Evolutionary conservation across 768 basidiomycete genomes (phyloP).

Genomic region (Suillus sp.): DNA sequence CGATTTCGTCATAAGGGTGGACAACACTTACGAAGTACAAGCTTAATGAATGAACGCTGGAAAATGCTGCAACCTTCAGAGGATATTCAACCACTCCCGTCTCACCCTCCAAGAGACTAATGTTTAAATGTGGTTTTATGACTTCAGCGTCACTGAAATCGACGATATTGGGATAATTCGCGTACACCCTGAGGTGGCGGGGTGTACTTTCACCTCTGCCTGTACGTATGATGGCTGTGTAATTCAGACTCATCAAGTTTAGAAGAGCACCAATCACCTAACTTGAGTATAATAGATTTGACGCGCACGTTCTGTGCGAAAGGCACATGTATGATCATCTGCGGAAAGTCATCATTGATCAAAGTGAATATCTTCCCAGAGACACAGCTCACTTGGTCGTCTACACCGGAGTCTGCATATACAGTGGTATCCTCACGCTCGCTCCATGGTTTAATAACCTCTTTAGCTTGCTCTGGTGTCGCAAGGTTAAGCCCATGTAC

Average conservation of each 20-base stretch:
- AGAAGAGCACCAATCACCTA: constrained; percentile 49
- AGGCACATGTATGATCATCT: constrained; percentile 83
- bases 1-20: constrained; percentile 4
- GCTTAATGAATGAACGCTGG: constrained; percentile 72
- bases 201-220: constrained; percentile 81
- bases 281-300: constrained; percentile 72
- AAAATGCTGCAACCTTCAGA: constrained; percentile 71
- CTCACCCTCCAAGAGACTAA: constrained; percentile 72
- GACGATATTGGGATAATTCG: constrained; percentile 72
- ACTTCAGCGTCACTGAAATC: constrained; percentile 76
- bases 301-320: constrained; percentile 79
- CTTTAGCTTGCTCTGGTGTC: constrained; percentile 79
- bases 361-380: background rate
- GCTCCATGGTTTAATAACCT: constrained; percentile 81
- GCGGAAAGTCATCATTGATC: constrained; percentile 8
- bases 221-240: constrained; percentile 26
- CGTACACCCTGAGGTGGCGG: constrained; percentile 72
- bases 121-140: constrained; percentile 69
- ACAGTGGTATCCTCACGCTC: constrained; percentile 66
- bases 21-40: constrained; percentile 72
- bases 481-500: constrained; percentile 80
- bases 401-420: constrained; percentile 64
- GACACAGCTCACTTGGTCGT: constrained; percentile 67
- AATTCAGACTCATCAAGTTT: background rate
- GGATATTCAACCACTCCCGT: constrained; percentile 75